Base-by-base conservation (phyloP, 208 protist species). In the Acanthamoeba lenticulata region DNA sequence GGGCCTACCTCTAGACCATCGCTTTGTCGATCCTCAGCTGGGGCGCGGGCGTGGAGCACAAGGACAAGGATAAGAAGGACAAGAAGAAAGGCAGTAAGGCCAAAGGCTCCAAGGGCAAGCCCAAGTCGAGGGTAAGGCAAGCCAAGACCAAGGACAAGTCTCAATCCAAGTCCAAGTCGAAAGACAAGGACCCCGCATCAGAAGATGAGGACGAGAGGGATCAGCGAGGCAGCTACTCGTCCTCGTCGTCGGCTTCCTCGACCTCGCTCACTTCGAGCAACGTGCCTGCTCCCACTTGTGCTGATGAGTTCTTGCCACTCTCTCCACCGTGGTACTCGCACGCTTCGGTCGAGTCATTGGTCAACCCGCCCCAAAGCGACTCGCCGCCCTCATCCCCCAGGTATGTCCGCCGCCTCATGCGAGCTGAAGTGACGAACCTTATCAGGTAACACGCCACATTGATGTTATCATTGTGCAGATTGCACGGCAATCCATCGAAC, bases 121-220 rank as follows among this genome's bases (percentile, higher is more conserved):
- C 55, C 47, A 91, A 72, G 57, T 91, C 85, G 57, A 11, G 52
- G 24, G 55, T 67, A n/a, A n/a, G n/a, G 7, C 49, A 49, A 2
- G 44, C 34, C 85, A 91, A 91, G 67, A 38, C 40, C n/a, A 93
- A 93, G 89, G 89, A 93, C 40, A 93, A 93, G 42, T 9, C 24
- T 11, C 77, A 93, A 36, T 40, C 36, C 38, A 91, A 91, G 32
- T 57, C 47, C 40, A 93, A 72, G 85, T 5, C 0, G 3, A 57
- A 44, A 1, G 34, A 40, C 1, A 79, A 93, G 47, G 62, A 93
- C 27, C 32, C 49, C 19, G 34, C 32, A 0, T 72, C 44, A 19
- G 47, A 93, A 62, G 49, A 67, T 3, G 42, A 91, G 2, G 85
- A 91, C 21, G 38, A 57, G 6, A 52, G 6, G 9, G 65, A 74